Conservation (phyloP, 2,329 filamentous ascomycete genomes). For the Exutisphaerella laricina region DNA sequence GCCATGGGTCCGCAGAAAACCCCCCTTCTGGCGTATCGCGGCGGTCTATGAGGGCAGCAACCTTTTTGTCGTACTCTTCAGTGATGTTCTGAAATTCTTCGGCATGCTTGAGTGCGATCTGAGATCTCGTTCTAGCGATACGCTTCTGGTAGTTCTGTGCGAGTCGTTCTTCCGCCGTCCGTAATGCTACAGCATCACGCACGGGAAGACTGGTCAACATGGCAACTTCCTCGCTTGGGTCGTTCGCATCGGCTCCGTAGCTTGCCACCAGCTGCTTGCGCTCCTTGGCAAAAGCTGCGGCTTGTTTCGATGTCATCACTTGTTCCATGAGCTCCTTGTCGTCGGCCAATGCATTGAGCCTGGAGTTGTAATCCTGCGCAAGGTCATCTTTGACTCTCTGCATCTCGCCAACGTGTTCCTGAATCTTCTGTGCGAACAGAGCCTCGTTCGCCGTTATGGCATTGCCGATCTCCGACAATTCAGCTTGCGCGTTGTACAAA, state of each 20-base stretch:
- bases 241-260: conserved; percentile 23
- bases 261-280: conserved; percentile 29
- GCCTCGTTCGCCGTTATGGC: conserved; percentile 34
- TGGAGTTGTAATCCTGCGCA: conserved; percentile 31
- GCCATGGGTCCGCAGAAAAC: conserved; percentile 29
- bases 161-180: conserved; percentile 30
- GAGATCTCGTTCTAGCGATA: conserved; percentile 32
- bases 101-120: conserved; percentile 34
- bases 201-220: conserved; percentile 24
- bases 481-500: conserved; percentile 29
- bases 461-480: conserved; percentile 32
- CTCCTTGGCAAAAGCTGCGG: conserved; percentile 31
- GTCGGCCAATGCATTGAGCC: conserved; percentile 28
- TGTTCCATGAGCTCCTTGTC: conserved; percentile 31
- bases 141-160: conserved; percentile 31
- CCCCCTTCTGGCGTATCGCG: conserved; percentile 30
- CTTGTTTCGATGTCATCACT: conserved; percentile 27
- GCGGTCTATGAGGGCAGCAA: conserved; percentile 29
- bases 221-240: conserved; percentile 18
- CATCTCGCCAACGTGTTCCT: conserved; percentile 34
- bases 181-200: conserved; percentile 24
- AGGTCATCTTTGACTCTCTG: conserved; percentile 34
- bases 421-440: conserved; percentile 33
- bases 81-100: conserved; percentile 31
- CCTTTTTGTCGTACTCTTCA: conserved; percentile 32